Conservation (phyloP, 2,329 filamentous ascomycete genomes). For the Trichoderma sp. region DNA sequence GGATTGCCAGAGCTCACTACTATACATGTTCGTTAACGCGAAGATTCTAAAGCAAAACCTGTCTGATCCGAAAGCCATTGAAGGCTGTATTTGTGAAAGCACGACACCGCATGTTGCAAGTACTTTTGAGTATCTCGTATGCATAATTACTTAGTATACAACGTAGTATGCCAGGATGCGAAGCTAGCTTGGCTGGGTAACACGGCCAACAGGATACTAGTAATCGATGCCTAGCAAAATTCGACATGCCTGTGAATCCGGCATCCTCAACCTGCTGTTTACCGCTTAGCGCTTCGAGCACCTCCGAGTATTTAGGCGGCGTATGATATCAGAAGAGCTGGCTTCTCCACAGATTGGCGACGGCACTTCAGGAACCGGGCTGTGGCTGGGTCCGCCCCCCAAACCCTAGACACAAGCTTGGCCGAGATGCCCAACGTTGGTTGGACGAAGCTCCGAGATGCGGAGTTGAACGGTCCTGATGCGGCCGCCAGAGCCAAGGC, state of each 20-base stretch:
- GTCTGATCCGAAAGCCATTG: background rate
- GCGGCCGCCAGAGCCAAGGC: background rate
- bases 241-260: background rate
- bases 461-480: background rate
- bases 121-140: background rate
- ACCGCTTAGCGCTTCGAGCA: constrained; percentile 5
- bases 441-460: constrained; percentile 4
- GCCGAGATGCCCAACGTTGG: background rate
- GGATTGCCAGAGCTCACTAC: background rate
- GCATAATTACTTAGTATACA: background rate
- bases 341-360: constrained; percentile 23
- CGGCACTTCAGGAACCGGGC: constrained; percentile 22
- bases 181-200: background rate
- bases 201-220: background rate
- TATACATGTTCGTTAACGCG: background rate
- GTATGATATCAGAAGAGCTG: constrained; percentile 16
- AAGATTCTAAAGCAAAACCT: background rate
- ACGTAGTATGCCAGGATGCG: background rate
- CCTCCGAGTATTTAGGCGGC: background rate
- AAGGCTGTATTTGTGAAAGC: background rate
- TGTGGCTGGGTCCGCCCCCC: constrained; percentile 5
- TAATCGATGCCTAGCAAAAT: background rate
- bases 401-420: constrained; percentile 9
- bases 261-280: constrained; percentile 17
- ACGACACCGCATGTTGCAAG: background rate